These are phyloP conservation scores for Circinella minor DNA, from an alignment of 371 early-diverging fungal species.

Conservation along the genomic window DNA sequence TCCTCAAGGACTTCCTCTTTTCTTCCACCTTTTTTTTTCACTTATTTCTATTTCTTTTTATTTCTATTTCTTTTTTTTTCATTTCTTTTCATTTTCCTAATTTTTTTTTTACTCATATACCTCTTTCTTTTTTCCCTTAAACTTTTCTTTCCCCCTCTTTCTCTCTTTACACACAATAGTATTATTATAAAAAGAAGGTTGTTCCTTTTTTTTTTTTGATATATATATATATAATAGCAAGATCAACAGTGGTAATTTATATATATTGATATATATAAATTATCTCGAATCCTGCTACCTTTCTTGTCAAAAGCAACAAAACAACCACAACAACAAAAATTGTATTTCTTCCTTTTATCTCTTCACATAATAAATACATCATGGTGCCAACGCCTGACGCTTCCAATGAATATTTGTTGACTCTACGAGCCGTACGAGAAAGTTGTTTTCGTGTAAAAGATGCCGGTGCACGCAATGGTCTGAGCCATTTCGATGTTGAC, in stretches of 20 bases:
- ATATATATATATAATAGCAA: too few relatives aligned
- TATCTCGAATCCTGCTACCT: neutral
- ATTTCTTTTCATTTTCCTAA: slow-evolving; percentile 13
- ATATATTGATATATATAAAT: too few relatives aligned
- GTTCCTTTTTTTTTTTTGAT: too few relatives aligned
- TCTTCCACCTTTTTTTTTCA: too few relatives aligned
- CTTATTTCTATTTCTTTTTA: slow-evolving; percentile 1
- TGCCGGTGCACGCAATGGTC: slow-evolving; percentile 55
- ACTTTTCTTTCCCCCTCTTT: neutral
- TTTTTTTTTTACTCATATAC: neutral
- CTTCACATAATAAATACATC: slow-evolving; percentile 16
- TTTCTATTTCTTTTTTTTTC: slow-evolving; percentile 3
- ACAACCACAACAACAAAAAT: slow-evolving; percentile 1
- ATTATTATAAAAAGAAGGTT: neutral
- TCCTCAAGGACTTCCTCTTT: neutral
- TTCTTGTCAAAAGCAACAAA: slow-evolving; percentile 3
- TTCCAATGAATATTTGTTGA: slow-evolving; percentile 59
- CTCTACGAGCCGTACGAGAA: slow-evolving; percentile 80
- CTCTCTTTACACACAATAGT: neutral
- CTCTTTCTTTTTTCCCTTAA: slow-evolving; percentile 9
- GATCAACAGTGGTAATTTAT: too few relatives aligned
- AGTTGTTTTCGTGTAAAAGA: slow-evolving; percentile 71
- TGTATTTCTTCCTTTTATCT: slow-evolving; percentile 6
- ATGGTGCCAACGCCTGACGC: slow-evolving; percentile 30
- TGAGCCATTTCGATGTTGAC: slow-evolving; percentile 78